Evolutionary conservation across 371 early-diverging fungal species (phyloP).

Genomic region (Parasitella parasitica): DNA sequence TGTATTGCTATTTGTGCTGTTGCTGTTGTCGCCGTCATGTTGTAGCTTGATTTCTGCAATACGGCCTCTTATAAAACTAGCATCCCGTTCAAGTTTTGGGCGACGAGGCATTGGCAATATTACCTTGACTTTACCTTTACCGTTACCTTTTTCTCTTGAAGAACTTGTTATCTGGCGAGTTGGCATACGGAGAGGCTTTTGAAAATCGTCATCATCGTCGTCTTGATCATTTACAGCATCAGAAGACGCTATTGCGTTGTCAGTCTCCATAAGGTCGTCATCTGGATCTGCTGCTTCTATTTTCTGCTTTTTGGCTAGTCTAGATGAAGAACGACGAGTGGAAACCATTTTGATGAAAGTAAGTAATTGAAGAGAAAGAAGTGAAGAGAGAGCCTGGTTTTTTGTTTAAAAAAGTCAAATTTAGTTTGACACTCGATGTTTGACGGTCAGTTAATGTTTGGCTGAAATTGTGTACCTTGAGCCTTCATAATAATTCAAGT

Average conservation of each 20-base stretch:
- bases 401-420: slow-evolving; percentile 1
- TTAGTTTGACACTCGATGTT: not conserved
- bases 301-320: not conserved
- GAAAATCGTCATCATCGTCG: slow-evolving; percentile 3
- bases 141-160: not conserved
- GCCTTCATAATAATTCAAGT: not conserved
- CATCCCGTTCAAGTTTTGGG: not conserved
- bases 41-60: not conserved
- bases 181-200: not conserved
- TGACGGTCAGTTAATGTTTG: not conserved
- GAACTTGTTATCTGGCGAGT: not conserved
- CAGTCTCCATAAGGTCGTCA: not conserved
- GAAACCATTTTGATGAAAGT: slow-evolving; percentile 7
- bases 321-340: slow-evolving; percentile 4
- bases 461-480: not conserved
- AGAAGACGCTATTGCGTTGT: not conserved
- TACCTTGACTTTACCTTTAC: not conserved
- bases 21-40: not conserved
- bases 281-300: not conserved
- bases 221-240: not conserved
- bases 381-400: not conserved
- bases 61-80: not conserved
- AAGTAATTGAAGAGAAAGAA: not conserved
- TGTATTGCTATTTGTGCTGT: too few relatives aligned
- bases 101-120: not conserved